These are phyloP conservation scores for Saraca asoca DNA, from an alignment of 331 rosid species.

Conservation along the genomic window DNA sequence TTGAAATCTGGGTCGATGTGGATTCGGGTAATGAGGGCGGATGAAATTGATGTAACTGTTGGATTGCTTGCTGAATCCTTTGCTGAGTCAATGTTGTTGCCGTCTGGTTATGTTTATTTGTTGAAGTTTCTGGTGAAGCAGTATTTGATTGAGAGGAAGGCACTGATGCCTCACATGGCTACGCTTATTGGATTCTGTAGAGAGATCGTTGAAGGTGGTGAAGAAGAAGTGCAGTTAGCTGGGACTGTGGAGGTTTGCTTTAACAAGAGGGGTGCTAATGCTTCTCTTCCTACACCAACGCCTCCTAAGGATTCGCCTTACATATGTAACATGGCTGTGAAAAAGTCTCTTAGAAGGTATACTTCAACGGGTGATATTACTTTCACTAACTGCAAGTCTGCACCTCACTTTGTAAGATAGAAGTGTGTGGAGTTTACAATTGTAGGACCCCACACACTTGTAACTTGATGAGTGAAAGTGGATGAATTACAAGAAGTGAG, in stretches of 20 bases:
- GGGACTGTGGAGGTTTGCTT: conserved; percentile 91
- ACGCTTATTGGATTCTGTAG: conserved; percentile 76
- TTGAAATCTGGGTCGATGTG: conserved; percentile 68
- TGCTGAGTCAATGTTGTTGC: conserved; percentile 75
- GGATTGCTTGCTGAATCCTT: conserved; percentile 76
- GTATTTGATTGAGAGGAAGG: conserved; percentile 67
- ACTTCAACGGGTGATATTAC: too few species aligned
- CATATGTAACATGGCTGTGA: conserved; percentile 71
- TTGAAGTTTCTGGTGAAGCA: conserved; percentile 68
- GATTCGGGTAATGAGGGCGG: conserved; percentile 76
- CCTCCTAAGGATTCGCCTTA: conserved; percentile 79
- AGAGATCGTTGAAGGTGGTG: conserved; percentile 31
- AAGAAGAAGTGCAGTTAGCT: conserved; percentile 51
- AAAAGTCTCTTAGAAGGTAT: conserved; percentile 63
- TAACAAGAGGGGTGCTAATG: conserved; percentile 61
- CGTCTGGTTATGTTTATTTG: conserved; percentile 55
- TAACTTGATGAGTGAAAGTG: too few species aligned
- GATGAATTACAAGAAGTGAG: too few species aligned
- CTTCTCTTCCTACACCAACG: conserved; percentile 70
- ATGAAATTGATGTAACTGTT: conserved; percentile 56
- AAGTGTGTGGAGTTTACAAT: too few species aligned
- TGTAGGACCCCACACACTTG: too few species aligned
- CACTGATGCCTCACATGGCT: conserved; percentile 69
- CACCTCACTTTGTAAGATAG: not conserved
- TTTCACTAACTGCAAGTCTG: too few species aligned